Conservation (phyloP, 1,284 basidiomycete genomes). For the Cutaneotrichosporon arboriforme region DNA sequence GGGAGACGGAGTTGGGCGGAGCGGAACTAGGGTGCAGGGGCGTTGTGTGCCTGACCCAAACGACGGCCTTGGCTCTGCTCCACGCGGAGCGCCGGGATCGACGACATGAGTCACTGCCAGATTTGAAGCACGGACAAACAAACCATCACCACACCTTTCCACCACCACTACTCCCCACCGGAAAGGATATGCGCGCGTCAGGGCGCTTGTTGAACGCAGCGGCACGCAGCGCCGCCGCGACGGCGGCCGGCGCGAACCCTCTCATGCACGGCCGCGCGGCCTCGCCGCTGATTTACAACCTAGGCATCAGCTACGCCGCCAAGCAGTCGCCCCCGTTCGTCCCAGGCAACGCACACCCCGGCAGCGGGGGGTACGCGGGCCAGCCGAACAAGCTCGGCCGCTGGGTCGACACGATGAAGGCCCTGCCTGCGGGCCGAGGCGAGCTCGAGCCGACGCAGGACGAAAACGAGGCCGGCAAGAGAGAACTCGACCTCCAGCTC, state of each 20-base stretch:
- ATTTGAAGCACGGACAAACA: not conserved
- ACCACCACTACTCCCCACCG: not conserved
- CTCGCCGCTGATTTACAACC: conserved; percentile 32
- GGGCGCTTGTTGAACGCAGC: conserved; percentile 10
- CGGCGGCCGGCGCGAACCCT: not conserved
- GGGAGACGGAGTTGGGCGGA: not conserved
- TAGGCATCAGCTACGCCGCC: conserved; percentile 45
- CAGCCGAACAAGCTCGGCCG: conserved; percentile 22
- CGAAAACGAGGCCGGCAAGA: conserved; percentile 21
- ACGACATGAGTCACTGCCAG: not conserved
- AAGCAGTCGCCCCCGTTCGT: conserved; percentile 47
- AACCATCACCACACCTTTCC: no score
- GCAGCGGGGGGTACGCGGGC: conserved; percentile 16
- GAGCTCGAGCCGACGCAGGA: conserved; percentile 22
- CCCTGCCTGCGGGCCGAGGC: conserved; percentile 37
- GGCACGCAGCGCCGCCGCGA: no score
- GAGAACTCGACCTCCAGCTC: conserved; percentile 24
- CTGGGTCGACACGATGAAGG: conserved; percentile 37
- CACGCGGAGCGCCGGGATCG: not conserved
- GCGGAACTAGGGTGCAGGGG: not conserved
- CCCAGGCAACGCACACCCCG: conserved; percentile 5
- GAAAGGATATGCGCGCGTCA: conserved; percentile 7
- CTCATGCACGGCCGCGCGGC: conserved; percentile 11
- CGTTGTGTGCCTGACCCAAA: no score
- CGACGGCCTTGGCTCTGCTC: no score